A percentile compares a stretch with the other conserved stretches of the same genome.
Evolutionary conservation across 2,329 filamentous ascomycete genomes (phyloP).

Genomic region (Sporothrix phasma): DNA sequence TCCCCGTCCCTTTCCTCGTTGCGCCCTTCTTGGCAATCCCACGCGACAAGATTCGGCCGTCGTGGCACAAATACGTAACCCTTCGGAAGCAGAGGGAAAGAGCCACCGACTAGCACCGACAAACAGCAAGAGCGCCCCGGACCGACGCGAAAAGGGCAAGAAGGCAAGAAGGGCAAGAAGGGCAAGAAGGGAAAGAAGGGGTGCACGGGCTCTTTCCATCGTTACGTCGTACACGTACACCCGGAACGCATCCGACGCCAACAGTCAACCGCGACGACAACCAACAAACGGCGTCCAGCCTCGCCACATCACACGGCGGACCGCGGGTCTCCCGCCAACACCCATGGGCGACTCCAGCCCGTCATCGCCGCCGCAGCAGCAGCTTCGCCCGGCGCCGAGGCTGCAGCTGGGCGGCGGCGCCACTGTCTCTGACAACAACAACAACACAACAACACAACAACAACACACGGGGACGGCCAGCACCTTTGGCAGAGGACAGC

Average conservation of each 20-base stretch:
- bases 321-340: slow-evolving; percentile 1
- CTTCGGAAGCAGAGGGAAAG: background rate
- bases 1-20: background rate
- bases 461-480: background rate
- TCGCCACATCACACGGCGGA: background rate
- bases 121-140: background rate
- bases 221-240: too few relatives aligned
- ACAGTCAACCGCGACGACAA: background rate
- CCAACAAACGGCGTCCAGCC: background rate
- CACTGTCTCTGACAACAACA: background rate
- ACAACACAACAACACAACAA: too few relatives aligned
- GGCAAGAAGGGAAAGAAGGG: too few relatives aligned
- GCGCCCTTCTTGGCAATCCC: slow-evolving; percentile 7
- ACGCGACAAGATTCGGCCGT: slow-evolving; percentile 2
- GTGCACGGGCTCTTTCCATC: background rate
- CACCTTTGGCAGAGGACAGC: background rate
- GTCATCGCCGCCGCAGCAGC: slow-evolving; percentile 13
- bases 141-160: background rate
- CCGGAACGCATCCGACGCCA: background rate
- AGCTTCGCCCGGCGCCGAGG: background rate
- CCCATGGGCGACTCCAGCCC: slow-evolving; percentile 16
- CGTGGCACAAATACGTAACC: background rate
- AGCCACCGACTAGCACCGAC: background rate
- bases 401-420: background rate
- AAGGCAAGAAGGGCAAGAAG: too few relatives aligned